phyloP scores from a whole-genome alignment of 2,329 filamentous ascomycete species.

The Metarhizium brunneum region DNA sequence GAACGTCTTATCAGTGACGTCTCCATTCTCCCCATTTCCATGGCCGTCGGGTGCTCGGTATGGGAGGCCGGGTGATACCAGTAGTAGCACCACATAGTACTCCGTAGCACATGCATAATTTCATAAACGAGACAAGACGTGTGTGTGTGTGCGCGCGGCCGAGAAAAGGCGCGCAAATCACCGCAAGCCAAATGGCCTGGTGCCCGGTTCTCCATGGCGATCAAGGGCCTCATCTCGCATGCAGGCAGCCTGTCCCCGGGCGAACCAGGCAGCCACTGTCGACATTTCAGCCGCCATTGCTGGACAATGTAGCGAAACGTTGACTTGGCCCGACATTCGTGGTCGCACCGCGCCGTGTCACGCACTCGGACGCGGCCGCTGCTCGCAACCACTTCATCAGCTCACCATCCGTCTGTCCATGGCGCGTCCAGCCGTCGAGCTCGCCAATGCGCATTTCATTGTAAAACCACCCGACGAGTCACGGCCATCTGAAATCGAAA shows the following conservation, averaged over 20 bases:
- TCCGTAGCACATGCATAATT: no score
- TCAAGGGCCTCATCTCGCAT: not conserved
- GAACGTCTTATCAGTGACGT: constrained; percentile 1
- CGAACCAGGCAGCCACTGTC: not conserved
- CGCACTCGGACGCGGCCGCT: not conserved
- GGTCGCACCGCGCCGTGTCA: not conserved
- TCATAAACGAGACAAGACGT: not conserved
- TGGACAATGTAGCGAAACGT: not conserved
- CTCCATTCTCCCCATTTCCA: not conserved
- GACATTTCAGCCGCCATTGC: not conserved
- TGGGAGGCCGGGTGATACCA: no score
- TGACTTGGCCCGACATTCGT: not conserved
- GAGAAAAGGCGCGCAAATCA: not conserved
- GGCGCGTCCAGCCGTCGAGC: not conserved
- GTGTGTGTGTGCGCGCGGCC: not conserved
- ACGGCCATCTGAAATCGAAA: not conserved
- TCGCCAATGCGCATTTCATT: not conserved
- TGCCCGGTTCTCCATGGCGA: not conserved
- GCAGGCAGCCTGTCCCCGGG: not conserved
- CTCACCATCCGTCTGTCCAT: not conserved
- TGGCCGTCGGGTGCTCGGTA: no score
- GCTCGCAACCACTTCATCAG: not conserved
- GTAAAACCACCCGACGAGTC: not conserved
- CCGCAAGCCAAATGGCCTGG: not conserved
- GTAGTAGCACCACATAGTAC: no score